A percentile compares a stretch with the other conserved stretches of the same genome.
These are phyloP conservation scores for Neofusicoccum laricinum DNA, from an alignment of 2,329 filamentous ascomycete genomes.

Conservation along the genomic window DNA sequence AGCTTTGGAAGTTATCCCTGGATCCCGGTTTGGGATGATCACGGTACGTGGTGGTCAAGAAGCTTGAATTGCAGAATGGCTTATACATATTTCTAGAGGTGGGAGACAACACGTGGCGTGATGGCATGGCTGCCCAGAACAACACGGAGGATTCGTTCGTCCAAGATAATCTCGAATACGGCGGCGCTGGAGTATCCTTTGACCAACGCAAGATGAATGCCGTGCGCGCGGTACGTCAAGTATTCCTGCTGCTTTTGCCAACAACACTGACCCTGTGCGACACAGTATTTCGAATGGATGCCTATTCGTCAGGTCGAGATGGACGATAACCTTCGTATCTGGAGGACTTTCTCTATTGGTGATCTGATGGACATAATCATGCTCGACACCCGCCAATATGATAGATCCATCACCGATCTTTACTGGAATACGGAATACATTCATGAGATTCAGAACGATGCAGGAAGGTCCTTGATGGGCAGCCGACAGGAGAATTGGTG, in stretches of 20 bases:
- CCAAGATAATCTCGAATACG: constrained; percentile 25
- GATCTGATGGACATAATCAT: constrained; percentile 43
- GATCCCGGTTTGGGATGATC: constrained; percentile 42
- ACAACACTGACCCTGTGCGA: constrained; percentile 5
- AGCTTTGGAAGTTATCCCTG: constrained; percentile 42
- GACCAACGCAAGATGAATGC: constrained; percentile 48
- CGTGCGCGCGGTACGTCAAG: constrained; percentile 32
- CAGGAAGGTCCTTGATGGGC: constrained; percentile 68
- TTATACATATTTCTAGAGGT: constrained; percentile 27
- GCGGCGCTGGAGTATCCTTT: constrained; percentile 31
- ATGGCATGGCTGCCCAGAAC: constrained; percentile 39
- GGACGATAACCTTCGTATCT: constrained; percentile 40
- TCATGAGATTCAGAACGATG: constrained; percentile 62
- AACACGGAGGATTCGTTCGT: constrained; percentile 44
- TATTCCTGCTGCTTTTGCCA: too few species aligned
- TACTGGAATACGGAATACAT: constrained; percentile 62
- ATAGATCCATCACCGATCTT: constrained; percentile 43
- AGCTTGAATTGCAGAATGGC: background rate
- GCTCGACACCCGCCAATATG: constrained; percentile 44
- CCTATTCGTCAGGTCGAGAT: constrained; percentile 37
- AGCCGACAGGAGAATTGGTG: constrained; percentile 68
- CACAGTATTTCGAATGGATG: constrained; percentile 44
- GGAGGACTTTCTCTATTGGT: constrained; percentile 42
- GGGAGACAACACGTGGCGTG: constrained; percentile 41
- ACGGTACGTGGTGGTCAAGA: constrained; percentile 19